Evolutionary conservation across 345 rosid genomes (phyloP).

Genomic region (Brassica juncea): DNA sequence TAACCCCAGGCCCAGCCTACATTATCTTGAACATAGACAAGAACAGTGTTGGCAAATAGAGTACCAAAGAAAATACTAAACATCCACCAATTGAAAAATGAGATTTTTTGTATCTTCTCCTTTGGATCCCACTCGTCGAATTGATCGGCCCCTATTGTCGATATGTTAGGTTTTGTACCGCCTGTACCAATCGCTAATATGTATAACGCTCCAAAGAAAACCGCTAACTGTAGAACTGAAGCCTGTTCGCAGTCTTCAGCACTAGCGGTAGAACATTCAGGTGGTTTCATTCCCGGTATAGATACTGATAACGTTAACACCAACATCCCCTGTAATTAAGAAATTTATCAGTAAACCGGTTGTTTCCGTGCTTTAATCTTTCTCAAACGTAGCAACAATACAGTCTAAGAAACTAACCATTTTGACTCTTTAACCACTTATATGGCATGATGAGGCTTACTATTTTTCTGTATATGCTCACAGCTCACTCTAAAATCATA

Average conservation of each 20-base stretch:
- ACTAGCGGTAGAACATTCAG: conserved; percentile 45
- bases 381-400: neutral
- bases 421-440: neutral
- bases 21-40: conserved; percentile 85
- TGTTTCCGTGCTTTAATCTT: neutral
- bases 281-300: conserved; percentile 64
- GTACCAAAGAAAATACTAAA: conserved; percentile 88
- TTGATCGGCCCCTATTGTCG: conserved; percentile 89
- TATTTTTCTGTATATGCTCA: no score
- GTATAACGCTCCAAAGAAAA: conserved; percentile 78
- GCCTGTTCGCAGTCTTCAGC: conserved; percentile 54
- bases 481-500: no score
- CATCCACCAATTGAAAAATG: conserved; percentile 99
- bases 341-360: neutral
- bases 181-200: conserved; percentile 78
- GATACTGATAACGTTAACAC: conserved; percentile 72
- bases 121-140: conserved; percentile 79
- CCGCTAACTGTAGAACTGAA: conserved; percentile 57
- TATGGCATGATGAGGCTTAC: no score
- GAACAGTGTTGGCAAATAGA: conserved; percentile 75
- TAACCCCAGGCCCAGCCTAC: conserved; percentile 87
- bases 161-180: conserved; percentile 95
- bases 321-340: conserved; percentile 66
- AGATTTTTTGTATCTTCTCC: conserved; percentile 72
- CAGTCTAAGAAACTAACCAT: neutral